These are phyloP conservation scores for Kalaharituber pfeilii DNA, from an alignment of 2,329 filamentous ascomycete species.

Conservation along the genomic window DNA sequence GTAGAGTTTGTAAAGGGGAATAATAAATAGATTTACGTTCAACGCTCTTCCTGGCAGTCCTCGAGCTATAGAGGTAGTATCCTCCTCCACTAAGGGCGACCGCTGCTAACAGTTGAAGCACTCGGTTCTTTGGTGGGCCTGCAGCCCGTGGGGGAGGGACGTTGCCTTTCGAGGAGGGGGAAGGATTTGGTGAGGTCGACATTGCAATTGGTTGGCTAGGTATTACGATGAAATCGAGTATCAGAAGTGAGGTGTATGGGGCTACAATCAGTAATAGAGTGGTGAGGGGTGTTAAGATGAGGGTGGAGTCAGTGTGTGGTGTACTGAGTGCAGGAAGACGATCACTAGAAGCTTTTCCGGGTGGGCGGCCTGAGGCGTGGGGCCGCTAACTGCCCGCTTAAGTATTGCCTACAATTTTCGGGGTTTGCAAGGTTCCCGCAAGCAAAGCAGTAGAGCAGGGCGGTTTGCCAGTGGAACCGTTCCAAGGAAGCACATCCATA, in stretches of 20 bases:
- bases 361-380: too few species aligned
- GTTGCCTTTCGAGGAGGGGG: neutral
- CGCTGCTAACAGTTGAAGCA: constrained; percentile 37
- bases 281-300: neutral
- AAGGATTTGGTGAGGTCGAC: neutral
- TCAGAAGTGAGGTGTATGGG: neutral
- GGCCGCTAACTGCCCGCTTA: neutral
- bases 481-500: too few species aligned
- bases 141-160: constrained; percentile 5
- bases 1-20: constrained; percentile 1
- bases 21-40: constrained; percentile 45
- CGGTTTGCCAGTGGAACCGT: too few species aligned
- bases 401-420: too few species aligned
- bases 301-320: too few species aligned
- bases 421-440: neutral
- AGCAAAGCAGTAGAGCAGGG: too few species aligned
- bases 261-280: neutral
- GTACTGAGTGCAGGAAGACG: neutral
- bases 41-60: constrained; percentile 67
- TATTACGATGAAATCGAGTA: neutral
- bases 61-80: constrained; percentile 81
- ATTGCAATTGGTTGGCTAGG: neutral
- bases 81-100: constrained; percentile 50
- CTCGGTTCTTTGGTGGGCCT: constrained; percentile 25
- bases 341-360: too few species aligned